Evolutionary conservation across 306 rosid species (phyloP), one percentile per base, ranked within the genome.

Genomic region (Lotus japonicus): DNA sequence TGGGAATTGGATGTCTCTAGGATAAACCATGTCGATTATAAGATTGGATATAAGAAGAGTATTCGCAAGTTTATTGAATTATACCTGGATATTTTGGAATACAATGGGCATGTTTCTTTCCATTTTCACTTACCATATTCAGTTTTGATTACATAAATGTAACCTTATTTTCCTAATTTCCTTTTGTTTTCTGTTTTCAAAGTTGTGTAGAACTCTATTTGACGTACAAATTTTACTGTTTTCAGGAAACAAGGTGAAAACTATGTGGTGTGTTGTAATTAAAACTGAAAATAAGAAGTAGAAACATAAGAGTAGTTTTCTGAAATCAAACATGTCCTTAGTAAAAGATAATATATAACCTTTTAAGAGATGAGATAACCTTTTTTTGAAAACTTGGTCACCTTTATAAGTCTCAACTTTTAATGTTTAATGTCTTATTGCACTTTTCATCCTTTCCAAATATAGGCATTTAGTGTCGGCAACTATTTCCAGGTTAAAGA

Each of bases 391-490:
- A 18, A 38, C 41, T 44, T 15, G 71, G 9, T 61, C 17, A 33
- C 5, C 48, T 15, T 43, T 67, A 35, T 15, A 41, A 42, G 70
- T 50, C 74, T 71, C 46, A 44, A 66, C 51, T 26, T 60, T 56
- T 59, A n/a, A n/a, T n/a, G n/a, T n/a, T n/a, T n/a, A n/a, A 53
- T 57, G 21, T 73, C 68, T 36, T 3, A 1, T 59, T 53, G 58
- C 28, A 59, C 8, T 38, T 36, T 68, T 65, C 44, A 26, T 26
- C 31, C 31, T 7, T 54, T 35, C 14, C 6, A 64, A 33, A 64
- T 35, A 21, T 12, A 58, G 17, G 35, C 31, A 45, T 50, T 66
- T 62, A 13, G 13, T 58, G 52, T 26, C 7, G 59, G 18, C 21
- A 15, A 42, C 39, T 58, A 12, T 62, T 41, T 36, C 44, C 14